phyloP scores from a whole-genome alignment of 208 protist species.

The Acanthamoeba royreba region DNA sequence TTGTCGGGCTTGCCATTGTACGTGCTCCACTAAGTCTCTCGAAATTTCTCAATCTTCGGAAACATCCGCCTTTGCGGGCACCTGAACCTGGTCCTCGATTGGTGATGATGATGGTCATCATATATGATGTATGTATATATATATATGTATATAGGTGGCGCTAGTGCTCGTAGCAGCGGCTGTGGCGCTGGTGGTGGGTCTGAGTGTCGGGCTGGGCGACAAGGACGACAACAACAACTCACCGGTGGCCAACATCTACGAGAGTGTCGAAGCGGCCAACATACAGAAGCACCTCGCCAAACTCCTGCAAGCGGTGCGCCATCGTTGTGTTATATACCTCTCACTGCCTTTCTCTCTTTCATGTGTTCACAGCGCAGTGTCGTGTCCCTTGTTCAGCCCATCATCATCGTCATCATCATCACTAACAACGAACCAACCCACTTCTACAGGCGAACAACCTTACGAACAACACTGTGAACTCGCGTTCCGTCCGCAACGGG shows the following conservation, averaged over 20 bases:
- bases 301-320: neutral
- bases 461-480: slow-evolving; percentile 1
- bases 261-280: neutral
- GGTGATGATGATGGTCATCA: no score
- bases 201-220: neutral
- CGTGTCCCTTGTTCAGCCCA: no score
- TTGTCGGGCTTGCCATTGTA: neutral
- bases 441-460: neutral
- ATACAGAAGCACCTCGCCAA: neutral
- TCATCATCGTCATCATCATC: no score
- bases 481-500: neutral
- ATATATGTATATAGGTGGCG: neutral
- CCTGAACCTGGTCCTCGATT: no score
- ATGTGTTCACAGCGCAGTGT: no score
- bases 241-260: neutral
- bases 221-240: neutral
- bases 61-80: no score
- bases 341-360: no score
- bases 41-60: neutral
- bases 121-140: no score
- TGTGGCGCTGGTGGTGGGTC: neutral
- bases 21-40: neutral
- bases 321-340: neutral
- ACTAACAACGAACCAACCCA: no score
- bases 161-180: neutral